These are phyloP conservation scores for Liriodendron chinense DNA, from an alignment of 164 flowering plant species.

Conservation along the genomic window DNA sequence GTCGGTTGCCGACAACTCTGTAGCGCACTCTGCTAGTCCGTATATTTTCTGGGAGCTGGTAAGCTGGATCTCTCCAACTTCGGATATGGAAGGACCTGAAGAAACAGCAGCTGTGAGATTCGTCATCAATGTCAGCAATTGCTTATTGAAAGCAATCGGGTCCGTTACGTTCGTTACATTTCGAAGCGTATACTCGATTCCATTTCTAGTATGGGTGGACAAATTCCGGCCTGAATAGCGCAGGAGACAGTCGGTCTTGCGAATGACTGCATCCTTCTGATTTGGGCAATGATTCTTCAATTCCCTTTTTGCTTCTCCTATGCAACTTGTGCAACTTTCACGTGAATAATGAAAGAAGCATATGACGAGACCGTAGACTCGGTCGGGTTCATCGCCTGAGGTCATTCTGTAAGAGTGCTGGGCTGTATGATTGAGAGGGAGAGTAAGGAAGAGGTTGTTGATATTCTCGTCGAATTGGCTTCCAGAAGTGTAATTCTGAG, in stretches of 20 bases:
- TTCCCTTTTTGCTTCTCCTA: constrained; percentile 2
- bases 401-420: neutral
- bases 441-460: too few species aligned
- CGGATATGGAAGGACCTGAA: too few species aligned
- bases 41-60: neutral
- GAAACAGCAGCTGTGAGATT: neutral
- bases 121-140: neutral
- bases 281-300: constrained; percentile 17
- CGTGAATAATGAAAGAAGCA: constrained; percentile 7
- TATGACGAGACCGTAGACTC: neutral
- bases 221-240: constrained; percentile 21
- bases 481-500: neutral
- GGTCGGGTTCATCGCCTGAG: neutral
- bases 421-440: too few species aligned
- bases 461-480: neutral
- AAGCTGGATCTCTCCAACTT: neutral
- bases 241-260: constrained; percentile 30
- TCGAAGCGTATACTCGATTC: too few species aligned
- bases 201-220: too few species aligned
- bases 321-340: constrained; percentile 20
- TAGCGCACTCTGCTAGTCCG: constrained; percentile 8
- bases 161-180: neutral
- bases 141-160: neutral
- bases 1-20: neutral
- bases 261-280: constrained; percentile 13